These are phyloP conservation scores for Suhomyces sp. DNA, from an alignment of 805 yeast species.

Conservation along the genomic window DNA sequence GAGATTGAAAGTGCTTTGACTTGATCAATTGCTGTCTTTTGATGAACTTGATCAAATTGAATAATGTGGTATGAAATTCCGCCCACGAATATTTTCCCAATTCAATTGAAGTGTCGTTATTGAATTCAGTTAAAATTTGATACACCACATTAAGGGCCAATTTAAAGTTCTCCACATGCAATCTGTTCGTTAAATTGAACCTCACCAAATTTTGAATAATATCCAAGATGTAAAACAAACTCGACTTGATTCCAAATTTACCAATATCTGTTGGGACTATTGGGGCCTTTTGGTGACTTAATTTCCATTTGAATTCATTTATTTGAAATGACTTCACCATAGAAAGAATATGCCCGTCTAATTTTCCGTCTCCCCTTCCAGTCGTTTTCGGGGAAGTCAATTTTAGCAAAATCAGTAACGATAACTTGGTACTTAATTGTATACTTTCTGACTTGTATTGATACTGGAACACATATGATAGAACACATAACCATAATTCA, in stretches of 20 bases:
- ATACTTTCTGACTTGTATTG: slow-evolving; percentile 30
- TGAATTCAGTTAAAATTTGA: slow-evolving; percentile 21
- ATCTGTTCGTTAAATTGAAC: slow-evolving; percentile 38
- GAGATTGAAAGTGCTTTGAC: slow-evolving; percentile 14
- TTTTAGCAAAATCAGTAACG: slow-evolving; percentile 27
- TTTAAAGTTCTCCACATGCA: slow-evolving; percentile 32
- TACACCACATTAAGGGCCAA: slow-evolving; percentile 27
- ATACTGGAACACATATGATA: slow-evolving; percentile 39
- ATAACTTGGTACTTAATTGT: slow-evolving; percentile 25
- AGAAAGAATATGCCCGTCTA: slow-evolving; percentile 6
- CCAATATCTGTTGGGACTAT: slow-evolving; percentile 27
- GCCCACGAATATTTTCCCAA: slow-evolving; percentile 33
- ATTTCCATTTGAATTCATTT: slow-evolving; percentile 42
- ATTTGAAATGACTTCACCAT: slow-evolving; percentile 16
- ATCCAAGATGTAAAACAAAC: slow-evolving; percentile 35
- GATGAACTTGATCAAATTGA: slow-evolving; percentile 31
- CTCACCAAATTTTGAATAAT: slow-evolving; percentile 28
- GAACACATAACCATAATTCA: slow-evolving; percentile 38
- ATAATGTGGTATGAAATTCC: slow-evolving; percentile 32
- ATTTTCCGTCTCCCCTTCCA: background rate
- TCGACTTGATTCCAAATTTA: slow-evolving; percentile 25
- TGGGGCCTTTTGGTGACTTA: slow-evolving; percentile 41
- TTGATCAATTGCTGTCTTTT: slow-evolving; percentile 17
- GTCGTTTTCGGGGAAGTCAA: slow-evolving; percentile 16
- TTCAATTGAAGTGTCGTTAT: slow-evolving; percentile 16